Base-by-base conservation (phyloP, 768 basidiomycete genomes). In the Suillus decipiens region DNA sequence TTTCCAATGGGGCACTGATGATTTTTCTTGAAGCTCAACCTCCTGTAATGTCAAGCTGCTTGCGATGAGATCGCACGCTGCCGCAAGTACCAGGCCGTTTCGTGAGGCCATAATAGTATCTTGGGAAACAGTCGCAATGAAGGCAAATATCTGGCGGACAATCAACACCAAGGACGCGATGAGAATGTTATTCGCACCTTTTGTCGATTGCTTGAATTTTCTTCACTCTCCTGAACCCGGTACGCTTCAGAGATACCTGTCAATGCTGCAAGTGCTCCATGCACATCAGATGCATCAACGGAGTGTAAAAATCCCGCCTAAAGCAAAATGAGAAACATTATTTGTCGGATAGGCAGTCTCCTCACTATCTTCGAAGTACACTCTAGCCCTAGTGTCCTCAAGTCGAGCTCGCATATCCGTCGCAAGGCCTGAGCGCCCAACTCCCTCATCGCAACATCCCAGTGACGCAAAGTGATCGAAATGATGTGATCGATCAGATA, bases 401-500 rank as follows among this genome's bases (percentile, higher is more conserved):
- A 78, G 71, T 93, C 86, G 37, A 84, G 72, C 56, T 84, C 77
- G 68, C 89, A 90, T 59, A 97, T 83, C 15, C 78, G 77, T 50
- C 86, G 81, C 61, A 97, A 77, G 12, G 95, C 90, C 68, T 88
- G 82, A 9, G 95, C 86, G 28, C 88, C 92, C 12, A 94, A 77
- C 61, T 85, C 81, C 61, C 96, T 83, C 86, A 99, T 90, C 31
- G 82, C 74, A 4, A 83, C 73, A 71, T 98, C 96, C 96, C 96
- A 98, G 75, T 99, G 96, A 59, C 91, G 82, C 60, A 96, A 70
- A 0, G 90, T 89, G 50, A 90, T 86, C 64, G 85, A 78, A 43
- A 92, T 72, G 47, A 97, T 72, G 72, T 96, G 93, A 59, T 89
- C 81, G 54, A 95, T 74, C 60, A 98, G 78, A 64, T 77, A 82